Base-by-base conservation (phyloP, 2,329 filamentous ascomycete species). In the Chrysoporthe puriensis region DNA sequence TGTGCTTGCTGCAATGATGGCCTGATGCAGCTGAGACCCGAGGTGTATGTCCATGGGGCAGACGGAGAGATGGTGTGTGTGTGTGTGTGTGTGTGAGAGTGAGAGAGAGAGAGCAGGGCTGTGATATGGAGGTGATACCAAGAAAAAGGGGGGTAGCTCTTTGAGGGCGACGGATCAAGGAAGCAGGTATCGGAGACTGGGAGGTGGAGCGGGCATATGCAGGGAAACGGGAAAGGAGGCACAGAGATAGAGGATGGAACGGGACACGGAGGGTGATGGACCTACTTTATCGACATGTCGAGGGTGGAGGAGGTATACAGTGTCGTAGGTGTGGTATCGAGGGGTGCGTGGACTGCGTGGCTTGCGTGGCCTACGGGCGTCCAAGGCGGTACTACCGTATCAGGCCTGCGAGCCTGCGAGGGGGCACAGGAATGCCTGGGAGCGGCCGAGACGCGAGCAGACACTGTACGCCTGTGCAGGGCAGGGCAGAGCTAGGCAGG, bases 271-370 rank as follows among this genome's bases (percentile, higher is more conserved):
- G 63, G 62, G 59, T 48, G 57, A 67, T 67, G 76, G 75, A 80
- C 81, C 81, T 80, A 85, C 83, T 85, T 85, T 83, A 85, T 84
- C 76, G 83, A 85, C 83, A 85, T 85, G 76, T 75, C 81, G 74
- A 75, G 73, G 69, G 75, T 75, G 61, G 73, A 77, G 59, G 40
- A 65, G 58, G 43, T 57, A 48, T 50, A 50, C 52, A 46, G 32
- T 21, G 52, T 64, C 52, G 54, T 48, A 40, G 54, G 40, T 64
- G 54, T 34, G 42, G 36, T 34, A 40, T 54, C 34, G 7, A 48
- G 42, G 26, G 62, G 13, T 34, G 52, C n/a, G 21, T 34, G 18
- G 26, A 16, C 50, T 26, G 26, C 21, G 50, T 54, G 50, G 26
- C 26, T 21, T 61, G 8, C 40, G 26, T 26, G 26, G 26, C 26